Percentiles rank a stretch among this genome's conserved stretches.
These are phyloP conservation scores for Marchantia polymorpha DNA, from an alignment of 225 moss, liverwort and hornwort genomes.

Conservation along the genomic window DNA sequence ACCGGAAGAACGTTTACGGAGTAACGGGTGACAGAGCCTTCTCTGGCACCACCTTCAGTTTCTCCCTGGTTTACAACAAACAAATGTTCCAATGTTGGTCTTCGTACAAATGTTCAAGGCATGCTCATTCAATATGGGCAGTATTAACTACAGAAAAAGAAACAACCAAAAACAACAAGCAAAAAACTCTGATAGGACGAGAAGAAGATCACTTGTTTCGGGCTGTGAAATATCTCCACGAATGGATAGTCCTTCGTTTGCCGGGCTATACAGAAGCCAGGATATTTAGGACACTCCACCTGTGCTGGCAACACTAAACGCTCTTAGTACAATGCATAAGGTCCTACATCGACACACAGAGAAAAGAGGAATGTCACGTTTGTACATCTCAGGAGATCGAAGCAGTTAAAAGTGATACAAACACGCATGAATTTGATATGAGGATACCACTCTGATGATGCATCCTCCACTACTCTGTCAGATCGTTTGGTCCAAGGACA, in stretches of 20 bases:
- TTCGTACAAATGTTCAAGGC: background rate
- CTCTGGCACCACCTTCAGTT: conserved; percentile 52
- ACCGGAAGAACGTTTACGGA: conserved; percentile 83
- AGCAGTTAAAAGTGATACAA: conserved; percentile 14
- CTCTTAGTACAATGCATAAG: conserved; percentile 5
- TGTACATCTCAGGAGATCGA: background rate
- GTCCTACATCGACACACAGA: background rate
- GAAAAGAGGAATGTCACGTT: background rate
- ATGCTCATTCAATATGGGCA: background rate
- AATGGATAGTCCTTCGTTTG: conserved; percentile 91
- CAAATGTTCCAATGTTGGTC: background rate
- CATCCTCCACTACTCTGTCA: conserved; percentile 73
- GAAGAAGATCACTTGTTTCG: conserved; percentile 36
- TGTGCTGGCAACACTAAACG: conserved; percentile 30
- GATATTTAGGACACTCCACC: conserved; percentile 95
- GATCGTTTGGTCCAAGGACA: conserved; percentile 86
- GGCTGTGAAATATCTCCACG: conserved; percentile 78
- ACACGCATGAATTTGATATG: conserved; percentile 79
- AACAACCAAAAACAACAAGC: background rate
- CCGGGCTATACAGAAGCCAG: conserved; percentile 90
- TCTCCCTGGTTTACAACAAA: conserved; percentile 42
- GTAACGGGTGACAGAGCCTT: conserved; percentile 63
- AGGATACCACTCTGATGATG: conserved; percentile 80
- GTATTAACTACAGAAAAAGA: background rate
- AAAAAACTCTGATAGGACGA: background rate